These are phyloP conservation scores for Ambrosiella xylebori DNA, from an alignment of 2,329 filamentous ascomycete genomes.

Conservation along the genomic window DNA sequence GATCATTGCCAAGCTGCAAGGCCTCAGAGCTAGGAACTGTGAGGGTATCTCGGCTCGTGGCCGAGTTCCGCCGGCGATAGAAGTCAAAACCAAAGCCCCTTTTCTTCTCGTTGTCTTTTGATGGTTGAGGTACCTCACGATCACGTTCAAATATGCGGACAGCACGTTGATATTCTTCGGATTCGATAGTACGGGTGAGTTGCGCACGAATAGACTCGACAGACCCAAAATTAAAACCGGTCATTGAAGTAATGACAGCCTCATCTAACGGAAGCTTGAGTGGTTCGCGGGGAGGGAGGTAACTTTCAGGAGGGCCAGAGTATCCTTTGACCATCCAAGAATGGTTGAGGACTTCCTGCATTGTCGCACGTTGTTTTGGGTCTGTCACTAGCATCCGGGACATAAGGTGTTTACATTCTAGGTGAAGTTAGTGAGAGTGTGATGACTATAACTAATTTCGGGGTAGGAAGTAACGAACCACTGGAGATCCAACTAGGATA, in stretches of 20 bases:
- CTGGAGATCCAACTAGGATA: constrained; percentile 85
- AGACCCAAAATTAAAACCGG: constrained; percentile 90
- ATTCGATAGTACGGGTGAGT: constrained; percentile 72
- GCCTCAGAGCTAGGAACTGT: constrained; percentile 71
- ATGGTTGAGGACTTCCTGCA: constrained; percentile 85
- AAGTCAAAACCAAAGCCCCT: constrained; percentile 86
- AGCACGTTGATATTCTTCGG: constrained; percentile 81
- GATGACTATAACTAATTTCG: too few relatives aligned
- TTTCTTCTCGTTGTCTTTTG: constrained; percentile 58
- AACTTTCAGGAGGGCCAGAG: constrained; percentile 72
- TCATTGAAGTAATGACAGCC: constrained; percentile 82
- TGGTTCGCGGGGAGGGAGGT: constrained; percentile 66
- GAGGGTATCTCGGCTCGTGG: constrained; percentile 74
- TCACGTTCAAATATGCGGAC: constrained; percentile 54
- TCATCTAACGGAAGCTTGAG: constrained; percentile 69
- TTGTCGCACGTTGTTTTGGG: constrained; percentile 66
- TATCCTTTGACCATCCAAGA: constrained; percentile 95
- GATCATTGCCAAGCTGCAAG: constrained; percentile 65
- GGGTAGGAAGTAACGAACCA: constrained; percentile 37
- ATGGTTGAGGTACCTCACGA: constrained; percentile 39
- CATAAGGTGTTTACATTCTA: constrained; percentile 86
- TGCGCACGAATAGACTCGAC: constrained; percentile 69
- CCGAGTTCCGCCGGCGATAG: constrained; percentile 85
- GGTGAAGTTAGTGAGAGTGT: constrained; percentile 9
- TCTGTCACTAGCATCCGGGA: constrained; percentile 94